Conservation (phyloP, 257 asterid species). For the Rauvolfia tetraphylla region DNA sequence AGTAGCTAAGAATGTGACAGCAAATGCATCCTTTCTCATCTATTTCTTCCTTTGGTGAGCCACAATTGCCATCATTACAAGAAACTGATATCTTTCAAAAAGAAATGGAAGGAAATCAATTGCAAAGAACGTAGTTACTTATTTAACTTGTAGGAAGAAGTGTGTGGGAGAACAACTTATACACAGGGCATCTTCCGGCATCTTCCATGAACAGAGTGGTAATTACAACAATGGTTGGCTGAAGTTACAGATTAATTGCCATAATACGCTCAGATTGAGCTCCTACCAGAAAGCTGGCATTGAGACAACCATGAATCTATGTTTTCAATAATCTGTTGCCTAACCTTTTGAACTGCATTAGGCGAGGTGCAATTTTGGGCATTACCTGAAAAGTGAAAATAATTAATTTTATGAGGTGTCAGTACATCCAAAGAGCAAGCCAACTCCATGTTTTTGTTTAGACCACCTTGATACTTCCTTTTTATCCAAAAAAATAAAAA, state of each 20-base stretch:
- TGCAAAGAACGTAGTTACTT: neutral
- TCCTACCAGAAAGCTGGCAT: slow-evolving; percentile 54
- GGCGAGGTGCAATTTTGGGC: slow-evolving; percentile 73
- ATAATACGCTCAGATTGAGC: slow-evolving; percentile 35
- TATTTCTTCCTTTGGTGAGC: neutral
- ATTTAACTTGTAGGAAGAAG: neutral
- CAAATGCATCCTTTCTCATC: neutral
- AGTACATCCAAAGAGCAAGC: neutral
- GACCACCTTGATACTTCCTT: neutral
- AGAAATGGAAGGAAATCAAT: slow-evolving; percentile 5
- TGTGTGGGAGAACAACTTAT: neutral
- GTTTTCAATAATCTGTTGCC: slow-evolving; percentile 56
- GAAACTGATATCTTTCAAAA: neutral
- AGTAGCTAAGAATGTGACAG: neutral
- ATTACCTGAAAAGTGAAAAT: slow-evolving; percentile 49
- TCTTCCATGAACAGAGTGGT: neutral
- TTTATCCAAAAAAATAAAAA: neutral
- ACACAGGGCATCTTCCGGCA: neutral
- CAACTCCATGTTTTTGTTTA: neutral
- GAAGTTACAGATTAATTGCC: neutral
- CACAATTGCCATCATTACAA: neutral
- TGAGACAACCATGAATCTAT: slow-evolving; percentile 86
- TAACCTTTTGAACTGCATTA: slow-evolving; percentile 65
- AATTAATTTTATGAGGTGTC: neutral
- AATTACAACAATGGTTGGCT: neutral